Evolutionary conservation across 192 early-diverging fungal genomes (phyloP).

Genomic region (Spizellomyces punctatus): DNA sequence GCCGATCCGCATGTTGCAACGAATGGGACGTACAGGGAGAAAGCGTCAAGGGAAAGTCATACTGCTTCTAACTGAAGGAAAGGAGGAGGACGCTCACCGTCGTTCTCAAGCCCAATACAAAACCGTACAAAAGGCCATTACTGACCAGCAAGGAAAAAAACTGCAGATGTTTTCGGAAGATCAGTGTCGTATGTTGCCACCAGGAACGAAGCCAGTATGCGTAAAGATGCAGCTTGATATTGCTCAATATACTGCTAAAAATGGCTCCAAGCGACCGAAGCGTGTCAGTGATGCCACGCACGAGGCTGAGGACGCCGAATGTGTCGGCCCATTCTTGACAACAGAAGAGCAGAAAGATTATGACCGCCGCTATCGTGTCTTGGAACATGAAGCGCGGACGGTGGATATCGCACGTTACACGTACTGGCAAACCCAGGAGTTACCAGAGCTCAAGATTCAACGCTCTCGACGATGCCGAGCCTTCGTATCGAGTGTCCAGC

Average conservation of each 20-base stretch:
- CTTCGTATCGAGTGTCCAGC: slow-evolving; percentile 40
- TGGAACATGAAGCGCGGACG: background rate
- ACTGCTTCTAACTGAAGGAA: slow-evolving; percentile 66
- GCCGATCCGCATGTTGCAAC: slow-evolving; percentile 71
- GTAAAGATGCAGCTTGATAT: slow-evolving; percentile 56
- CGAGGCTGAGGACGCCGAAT: slow-evolving; percentile 21
- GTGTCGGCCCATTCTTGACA: background rate
- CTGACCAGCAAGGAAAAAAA: slow-evolving; percentile 46
- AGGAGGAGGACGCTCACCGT: slow-evolving; percentile 63
- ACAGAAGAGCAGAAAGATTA: slow-evolving; percentile 7
- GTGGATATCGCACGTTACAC: slow-evolving; percentile 2
- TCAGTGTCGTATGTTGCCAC: slow-evolving; percentile 55
- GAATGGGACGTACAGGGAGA: slow-evolving; percentile 80
- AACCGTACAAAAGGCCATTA: slow-evolving; percentile 65
- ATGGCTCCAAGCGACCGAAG: slow-evolving; percentile 11
- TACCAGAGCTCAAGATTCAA: slow-evolving; percentile 21
- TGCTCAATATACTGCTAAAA: slow-evolving; percentile 33
- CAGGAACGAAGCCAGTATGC: slow-evolving; percentile 44
- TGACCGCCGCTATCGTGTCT: background rate
- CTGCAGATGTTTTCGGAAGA: slow-evolving; percentile 53
- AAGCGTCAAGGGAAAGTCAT: slow-evolving; percentile 71
- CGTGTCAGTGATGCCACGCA: slow-evolving; percentile 25
- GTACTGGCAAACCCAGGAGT: slow-evolving; percentile 35
- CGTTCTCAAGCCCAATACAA: slow-evolving; percentile 62
- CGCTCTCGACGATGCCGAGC: slow-evolving; percentile 14